Evolutionary conservation across 2,329 filamentous ascomycete genomes (phyloP), one percentile per base, ranked within the genome.

Genomic region (Colletotrichum sp.): DNA sequence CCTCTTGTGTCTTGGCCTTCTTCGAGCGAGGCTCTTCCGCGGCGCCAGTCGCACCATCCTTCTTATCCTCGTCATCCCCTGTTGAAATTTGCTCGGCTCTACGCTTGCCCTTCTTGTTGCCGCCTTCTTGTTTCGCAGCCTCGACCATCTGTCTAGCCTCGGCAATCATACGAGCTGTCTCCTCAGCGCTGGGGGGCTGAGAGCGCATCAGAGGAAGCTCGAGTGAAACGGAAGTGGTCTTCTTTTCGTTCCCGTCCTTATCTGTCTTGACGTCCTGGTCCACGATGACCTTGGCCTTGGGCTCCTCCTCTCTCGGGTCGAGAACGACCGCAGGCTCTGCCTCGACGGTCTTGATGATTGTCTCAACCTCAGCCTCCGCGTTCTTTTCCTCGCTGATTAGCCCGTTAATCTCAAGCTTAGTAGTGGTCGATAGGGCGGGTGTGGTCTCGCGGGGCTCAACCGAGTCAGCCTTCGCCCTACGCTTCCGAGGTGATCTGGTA

Each of bases 111-210:
- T 90, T 90, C 82, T 87, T 68, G 12, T 59, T 68, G 8, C 66
- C 80, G 27, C 84, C 80, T 15, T 82, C 81, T 66, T 84, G 80
- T 80, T 87, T 84, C 71, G 89, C 90, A 74, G 92, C 92, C 75
- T 93, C 90, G 7, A 98, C 96, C 94, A 98, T 98, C 77, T 93
- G 91, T 85, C 93, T 95, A 36, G 97, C 97, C 79, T 95, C 92
- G 33, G 92, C 92, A 73, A 98, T 93, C 93, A 98, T 95, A 69
- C 92, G 90, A 71, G 93, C 90, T 2, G 95, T 93, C 78, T 97
- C 94, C 76, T 95, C 93, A 0, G 94, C 92, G 15, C 92, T 90
- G 0, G 94, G 93, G 11, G 95, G 88, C 74, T 94, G 91, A 12
- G 91, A 88, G 6, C 79, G 82, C 9, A 83, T 79, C 29, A 90